A percentile compares a stretch with the other conserved stretches of the same genome.
phyloP scores from a whole-genome alignment of 257 asterid genomes.

The Solanum virginianum region DNA sequence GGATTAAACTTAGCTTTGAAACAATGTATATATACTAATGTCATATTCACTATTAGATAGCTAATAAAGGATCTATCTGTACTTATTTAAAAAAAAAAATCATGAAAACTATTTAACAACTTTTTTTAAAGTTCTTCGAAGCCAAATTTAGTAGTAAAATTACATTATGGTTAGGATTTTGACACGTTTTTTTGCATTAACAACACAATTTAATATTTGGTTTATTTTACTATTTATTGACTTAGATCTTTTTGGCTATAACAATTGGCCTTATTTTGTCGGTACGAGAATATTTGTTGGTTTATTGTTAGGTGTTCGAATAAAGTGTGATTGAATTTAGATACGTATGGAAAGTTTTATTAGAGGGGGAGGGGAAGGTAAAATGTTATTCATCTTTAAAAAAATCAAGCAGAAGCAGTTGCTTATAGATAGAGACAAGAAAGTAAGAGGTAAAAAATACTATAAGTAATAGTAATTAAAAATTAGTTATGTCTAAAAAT shows the following conservation, averaged over 20 bases:
- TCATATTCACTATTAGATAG: not conserved
- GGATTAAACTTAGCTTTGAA: slow-evolving; percentile 38
- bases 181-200: not conserved
- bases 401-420: no score
- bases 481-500: no score
- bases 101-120: slow-evolving; percentile 34
- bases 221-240: not conserved
- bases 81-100: not conserved
- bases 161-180: not conserved
- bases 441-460: no score
- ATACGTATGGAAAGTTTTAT: no score
- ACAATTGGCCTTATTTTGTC: not conserved
- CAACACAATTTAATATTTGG: not conserved
- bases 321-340: no score
- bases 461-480: no score
- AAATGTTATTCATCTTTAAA: no score
- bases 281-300: not conserved
- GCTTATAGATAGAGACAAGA: no score
- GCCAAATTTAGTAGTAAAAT: not conserved
- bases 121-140: not conserved
- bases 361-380: no score
- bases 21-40: slow-evolving; percentile 13
- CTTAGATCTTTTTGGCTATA: not conserved
- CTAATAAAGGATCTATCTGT: not conserved
- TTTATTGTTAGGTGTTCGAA: no score